Conservation (phyloP, 2,329 filamentous ascomycete species). For the Pseudocercospora vitis region DNA sequence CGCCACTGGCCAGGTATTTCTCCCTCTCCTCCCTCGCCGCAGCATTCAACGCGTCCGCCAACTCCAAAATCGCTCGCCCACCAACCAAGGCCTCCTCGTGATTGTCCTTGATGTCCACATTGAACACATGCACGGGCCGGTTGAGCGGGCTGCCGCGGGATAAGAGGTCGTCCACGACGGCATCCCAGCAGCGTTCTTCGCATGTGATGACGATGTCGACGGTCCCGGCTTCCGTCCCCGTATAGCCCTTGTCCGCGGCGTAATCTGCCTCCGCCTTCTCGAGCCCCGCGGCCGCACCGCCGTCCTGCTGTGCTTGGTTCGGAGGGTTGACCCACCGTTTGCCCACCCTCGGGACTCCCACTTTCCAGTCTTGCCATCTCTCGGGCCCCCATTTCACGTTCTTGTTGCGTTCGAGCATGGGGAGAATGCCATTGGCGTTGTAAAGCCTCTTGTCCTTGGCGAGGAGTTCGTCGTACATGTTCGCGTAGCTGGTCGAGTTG, state of each 20-base stretch:
- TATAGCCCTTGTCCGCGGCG: constrained; percentile 69
- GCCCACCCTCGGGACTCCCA: constrained; percentile 79
- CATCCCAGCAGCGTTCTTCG: constrained; percentile 97
- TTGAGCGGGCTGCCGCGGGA: constrained; percentile 84
- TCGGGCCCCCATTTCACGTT: constrained; percentile 93
- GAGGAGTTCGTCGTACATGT: constrained; percentile 89
- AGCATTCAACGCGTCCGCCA: constrained; percentile 80
- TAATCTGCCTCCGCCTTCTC: constrained; percentile 42
- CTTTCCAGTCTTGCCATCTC: constrained; percentile 95
- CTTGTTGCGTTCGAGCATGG: constrained; percentile 92
- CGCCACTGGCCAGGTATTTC: constrained; percentile 64
- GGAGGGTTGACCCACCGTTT: constrained; percentile 43
- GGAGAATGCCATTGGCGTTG: constrained; percentile 85
- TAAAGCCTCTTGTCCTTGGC: constrained; percentile 85
- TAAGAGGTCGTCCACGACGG: constrained; percentile 89
- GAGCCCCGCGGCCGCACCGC: too few species aligned
- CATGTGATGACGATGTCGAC: constrained; percentile 96
- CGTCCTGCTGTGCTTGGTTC: constrained; percentile 2
- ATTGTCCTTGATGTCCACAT: constrained; percentile 97
- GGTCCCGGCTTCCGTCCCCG: constrained; percentile 81
- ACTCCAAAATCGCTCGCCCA: constrained; percentile 85
- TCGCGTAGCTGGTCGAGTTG: constrained; percentile 93
- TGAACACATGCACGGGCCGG: constrained; percentile 93
- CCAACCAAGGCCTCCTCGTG: constrained; percentile 93
- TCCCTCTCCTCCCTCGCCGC: constrained; percentile 76